These are phyloP conservation scores for Hortiboletus rubellus DNA, from an alignment of 1,284 basidiomycete species.

Conservation along the genomic window DNA sequence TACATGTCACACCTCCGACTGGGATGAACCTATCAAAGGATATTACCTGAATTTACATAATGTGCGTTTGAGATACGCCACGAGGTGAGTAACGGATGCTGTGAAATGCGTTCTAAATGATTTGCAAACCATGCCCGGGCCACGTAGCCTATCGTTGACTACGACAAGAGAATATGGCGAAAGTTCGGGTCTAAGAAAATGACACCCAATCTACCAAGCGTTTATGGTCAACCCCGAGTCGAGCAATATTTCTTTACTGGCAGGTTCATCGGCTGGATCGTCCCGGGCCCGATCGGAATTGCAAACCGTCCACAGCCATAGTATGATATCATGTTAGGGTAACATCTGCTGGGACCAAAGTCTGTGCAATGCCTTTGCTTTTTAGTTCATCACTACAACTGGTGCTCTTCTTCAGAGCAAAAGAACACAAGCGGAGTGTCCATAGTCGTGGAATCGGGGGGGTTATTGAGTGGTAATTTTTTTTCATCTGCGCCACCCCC, in stretches of 20 bases:
- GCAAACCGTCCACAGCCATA: not conserved
- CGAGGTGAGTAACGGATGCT: not conserved
- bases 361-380: no score
- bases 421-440: no score
- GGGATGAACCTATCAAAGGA: not conserved
- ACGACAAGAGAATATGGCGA: slow-evolving; percentile 13
- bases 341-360: no score
- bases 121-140: slow-evolving; percentile 1
- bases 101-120: slow-evolving; percentile 9
- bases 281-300: not conserved
- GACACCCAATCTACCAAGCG: slow-evolving; percentile 42
- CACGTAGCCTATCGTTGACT: not conserved
- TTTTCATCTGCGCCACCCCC: no score
- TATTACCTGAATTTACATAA: not conserved
- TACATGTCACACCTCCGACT: not conserved
- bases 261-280: no score
- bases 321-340: no score
- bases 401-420: no score
- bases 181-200: not conserved
- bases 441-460: no score
- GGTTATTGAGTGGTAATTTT: no score
- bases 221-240: no score
- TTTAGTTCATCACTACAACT: no score
- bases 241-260: no score
- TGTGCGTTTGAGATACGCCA: not conserved